phyloP scores from a whole-genome alignment of 2,329 filamentous ascomycete genomes.

The Cercospora sojina region DNA sequence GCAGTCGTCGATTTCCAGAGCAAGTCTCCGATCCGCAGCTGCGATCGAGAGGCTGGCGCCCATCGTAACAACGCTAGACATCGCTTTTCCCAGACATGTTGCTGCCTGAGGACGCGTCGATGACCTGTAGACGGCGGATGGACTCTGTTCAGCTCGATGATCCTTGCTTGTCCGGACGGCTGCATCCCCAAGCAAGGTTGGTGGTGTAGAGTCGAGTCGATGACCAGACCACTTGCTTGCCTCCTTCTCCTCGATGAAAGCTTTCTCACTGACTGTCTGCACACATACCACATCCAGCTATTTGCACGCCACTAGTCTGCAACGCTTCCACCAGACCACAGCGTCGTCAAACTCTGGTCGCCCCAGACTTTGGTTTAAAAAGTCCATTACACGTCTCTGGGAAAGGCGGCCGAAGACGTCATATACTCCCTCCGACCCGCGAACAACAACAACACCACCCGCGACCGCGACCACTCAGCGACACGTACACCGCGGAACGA shows the following conservation, averaged over 20 bases:
- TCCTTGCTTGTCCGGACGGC: conserved; percentile 16
- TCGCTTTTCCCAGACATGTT: neutral
- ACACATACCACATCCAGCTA: neutral
- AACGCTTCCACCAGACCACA: neutral
- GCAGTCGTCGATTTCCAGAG: neutral
- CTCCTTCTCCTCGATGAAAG: too few relatives aligned
- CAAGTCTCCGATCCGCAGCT: conserved; percentile 5
- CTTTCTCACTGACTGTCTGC: neutral
- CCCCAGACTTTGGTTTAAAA: conserved; percentile 7
- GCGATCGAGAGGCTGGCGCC: conserved; percentile 3
- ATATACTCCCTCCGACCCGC: conserved; percentile 7
- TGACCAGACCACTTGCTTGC: conserved; percentile 8
- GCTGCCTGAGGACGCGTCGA: conserved; percentile 6
- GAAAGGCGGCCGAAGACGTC: conserved; percentile 16
- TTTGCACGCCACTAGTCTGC: conserved; percentile 12
- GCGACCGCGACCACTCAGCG: neutral
- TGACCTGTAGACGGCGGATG: neutral
- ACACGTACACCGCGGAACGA: neutral
- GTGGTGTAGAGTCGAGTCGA: conserved; percentile 1
- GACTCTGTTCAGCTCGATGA: conserved; percentile 2
- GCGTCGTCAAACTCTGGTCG: conserved; percentile 4
- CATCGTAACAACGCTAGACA: neutral
- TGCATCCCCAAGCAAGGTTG: conserved; percentile 7
- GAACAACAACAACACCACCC: conserved; percentile 6
- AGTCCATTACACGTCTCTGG: conserved; percentile 5